A percentile compares a stretch with the other conserved stretches of the same genome.
phyloP scores from a whole-genome alignment of 1,284 basidiomycete genomes.

The Puccinia hordei region DNA sequence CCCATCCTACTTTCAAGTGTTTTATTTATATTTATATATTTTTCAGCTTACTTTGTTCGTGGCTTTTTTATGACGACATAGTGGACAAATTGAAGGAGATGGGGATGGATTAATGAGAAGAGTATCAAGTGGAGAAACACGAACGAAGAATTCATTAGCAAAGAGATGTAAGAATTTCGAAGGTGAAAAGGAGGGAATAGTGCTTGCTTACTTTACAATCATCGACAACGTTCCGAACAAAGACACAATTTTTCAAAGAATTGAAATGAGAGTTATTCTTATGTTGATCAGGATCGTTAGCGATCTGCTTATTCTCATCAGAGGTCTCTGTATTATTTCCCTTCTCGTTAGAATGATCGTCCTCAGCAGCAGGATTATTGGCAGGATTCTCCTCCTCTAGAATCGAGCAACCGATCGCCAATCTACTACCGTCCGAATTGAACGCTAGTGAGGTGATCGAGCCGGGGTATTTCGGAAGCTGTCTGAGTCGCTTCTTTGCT shows the following conservation, averaged over 20 bases:
- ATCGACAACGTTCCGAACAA: conserved; percentile 42
- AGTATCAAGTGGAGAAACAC: neutral
- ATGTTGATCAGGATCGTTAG: neutral
- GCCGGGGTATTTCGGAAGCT: conserved; percentile 75
- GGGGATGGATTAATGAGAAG: neutral
- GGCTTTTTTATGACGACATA: conserved; percentile 17
- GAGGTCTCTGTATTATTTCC: neutral
- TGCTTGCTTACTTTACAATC: conserved; percentile 46
- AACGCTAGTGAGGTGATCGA: conserved; percentile 75
- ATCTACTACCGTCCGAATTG: conserved; percentile 75
- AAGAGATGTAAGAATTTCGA: neutral
- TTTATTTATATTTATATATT: neutral
- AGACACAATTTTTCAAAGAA: conserved; percentile 38
- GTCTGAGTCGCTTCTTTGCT: conserved; percentile 89
- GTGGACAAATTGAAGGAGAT: too few relatives aligned
- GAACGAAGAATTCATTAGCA: neutral
- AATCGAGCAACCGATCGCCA: conserved; percentile 69
- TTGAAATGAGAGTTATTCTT: conserved; percentile 18
- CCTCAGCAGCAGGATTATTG: neutral
- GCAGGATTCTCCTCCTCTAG: conserved; percentile 47
- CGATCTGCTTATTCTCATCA: neutral
- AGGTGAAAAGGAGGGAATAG: neutral
- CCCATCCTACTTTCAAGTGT: neutral
- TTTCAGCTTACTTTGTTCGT: conserved; percentile 5
- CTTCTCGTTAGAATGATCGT: conserved; percentile 9